Base-by-base conservation (phyloP, 2,329 filamentous ascomycete species). In the Pezicula carpinea region DNA sequence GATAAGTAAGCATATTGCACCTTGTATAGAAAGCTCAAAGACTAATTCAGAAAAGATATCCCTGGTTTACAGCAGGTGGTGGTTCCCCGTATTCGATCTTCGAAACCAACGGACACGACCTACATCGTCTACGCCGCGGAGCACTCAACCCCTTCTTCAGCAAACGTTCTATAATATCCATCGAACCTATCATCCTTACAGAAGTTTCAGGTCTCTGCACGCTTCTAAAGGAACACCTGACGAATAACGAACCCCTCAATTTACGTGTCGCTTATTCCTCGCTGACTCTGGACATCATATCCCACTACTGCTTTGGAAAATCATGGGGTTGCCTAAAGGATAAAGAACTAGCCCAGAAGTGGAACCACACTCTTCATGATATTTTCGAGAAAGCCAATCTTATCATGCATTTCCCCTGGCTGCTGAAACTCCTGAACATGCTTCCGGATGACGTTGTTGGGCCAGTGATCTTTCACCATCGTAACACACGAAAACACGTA, bases 301-400 rank as follows among this genome's bases (percentile, higher is more conserved):
- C 50, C 5, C 47, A 54, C 21, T 59, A 59, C 44, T 53, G 48
- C 23, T 59, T 58, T 22, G 58, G 35, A 22, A 14, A 21, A 4
- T 32, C 18, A 6, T 34, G 29, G 26, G 26, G 34, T 14, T 42
- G 31, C 14, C n/a, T 47, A 21, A 19, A 33, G 7, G 26, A 33
- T n/a, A n/a, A 22, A n/a, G 21, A 23, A 19, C 29, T 40, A 4
- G 29, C 15, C 10, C 17, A 34, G 15, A 23, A 32, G 22, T 22
- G 18, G 14, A 32, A 29, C 3, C 13, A 22, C 1, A 36, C 31
- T 11, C 38, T 40, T 6, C 17, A 40, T 8, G 38, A 22, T 5
- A 22, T 40, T n/a, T 40, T 40, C 22, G 38, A 40, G 18, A 40
- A 40, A 15, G 21, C 38, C 17, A 40, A 40, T 19, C 22, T 40